phyloP scores from a whole-genome alignment of 1,284 basidiomycete genomes.

The Lentinus polychrous region DNA sequence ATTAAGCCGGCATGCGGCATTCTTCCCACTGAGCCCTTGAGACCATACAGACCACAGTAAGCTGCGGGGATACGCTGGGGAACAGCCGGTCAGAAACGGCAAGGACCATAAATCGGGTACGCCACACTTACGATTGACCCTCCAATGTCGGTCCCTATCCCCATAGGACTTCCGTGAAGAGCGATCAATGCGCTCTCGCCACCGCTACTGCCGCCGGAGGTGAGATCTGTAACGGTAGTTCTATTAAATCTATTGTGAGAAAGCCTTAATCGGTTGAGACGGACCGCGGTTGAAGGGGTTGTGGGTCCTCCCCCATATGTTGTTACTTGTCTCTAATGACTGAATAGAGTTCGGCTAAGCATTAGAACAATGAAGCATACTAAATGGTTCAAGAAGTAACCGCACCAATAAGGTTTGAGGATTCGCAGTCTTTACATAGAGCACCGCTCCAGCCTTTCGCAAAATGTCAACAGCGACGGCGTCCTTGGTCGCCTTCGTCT shows the following conservation, averaged over 20 bases:
- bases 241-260: not conserved
- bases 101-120: not conserved
- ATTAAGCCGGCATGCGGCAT: conserved; percentile 44
- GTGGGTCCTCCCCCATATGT: conserved; percentile 43
- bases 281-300: conserved; percentile 47
- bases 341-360: conserved; percentile 11
- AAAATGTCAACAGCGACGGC: conserved; percentile 41
- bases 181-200: conserved; percentile 61
- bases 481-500: conserved; percentile 32
- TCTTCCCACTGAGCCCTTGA: conserved; percentile 45
- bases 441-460: conserved; percentile 45
- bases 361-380: not conserved
- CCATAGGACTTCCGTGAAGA: conserved; percentile 48
- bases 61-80: conserved; percentile 36
- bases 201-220: conserved; percentile 55
- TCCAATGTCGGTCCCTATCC: conserved; percentile 55
- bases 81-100: not conserved
- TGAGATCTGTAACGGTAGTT: conserved; percentile 25
- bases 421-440: conserved; percentile 52
- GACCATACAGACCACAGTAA: conserved; percentile 47
- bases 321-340: conserved; percentile 44
- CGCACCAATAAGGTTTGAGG: conserved; percentile 45
- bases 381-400: conserved; percentile 10
- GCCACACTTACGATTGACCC: conserved; percentile 35
- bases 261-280: conserved; percentile 7